phyloP scores from a whole-genome alignment of 495 filamentous ascomycete species.

The Aspergillus saccharolyticus region DNA sequence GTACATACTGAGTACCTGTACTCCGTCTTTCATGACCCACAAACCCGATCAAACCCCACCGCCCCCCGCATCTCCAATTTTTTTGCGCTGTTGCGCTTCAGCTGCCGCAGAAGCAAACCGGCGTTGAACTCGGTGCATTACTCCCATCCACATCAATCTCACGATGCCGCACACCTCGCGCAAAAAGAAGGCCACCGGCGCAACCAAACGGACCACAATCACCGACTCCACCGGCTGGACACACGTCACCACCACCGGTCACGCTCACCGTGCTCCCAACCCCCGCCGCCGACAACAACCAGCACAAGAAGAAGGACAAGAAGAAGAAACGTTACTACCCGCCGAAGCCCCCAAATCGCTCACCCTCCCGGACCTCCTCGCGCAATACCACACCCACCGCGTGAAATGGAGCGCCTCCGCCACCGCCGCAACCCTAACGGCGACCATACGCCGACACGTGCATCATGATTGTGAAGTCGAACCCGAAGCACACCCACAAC shows the following conservation, averaged over 20 bases:
- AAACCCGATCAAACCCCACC: neutral
- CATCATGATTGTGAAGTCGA: neutral
- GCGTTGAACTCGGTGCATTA: too few relatives aligned
- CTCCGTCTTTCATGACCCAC: neutral
- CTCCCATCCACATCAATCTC: neutral
- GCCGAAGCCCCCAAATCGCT: constrained; percentile 31
- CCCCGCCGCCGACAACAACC: neutral
- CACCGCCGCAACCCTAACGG: constrained; percentile 22
- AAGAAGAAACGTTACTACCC: constrained; percentile 13
- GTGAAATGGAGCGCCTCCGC: constrained; percentile 29
- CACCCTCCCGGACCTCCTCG: constrained; percentile 35
- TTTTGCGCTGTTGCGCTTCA: too few relatives aligned
- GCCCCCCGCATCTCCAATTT: neutral
- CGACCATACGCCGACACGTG: constrained; percentile 2
- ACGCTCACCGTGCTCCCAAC: constrained; percentile 19
- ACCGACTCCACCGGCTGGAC: constrained; percentile 53
- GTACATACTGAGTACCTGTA: too few relatives aligned
- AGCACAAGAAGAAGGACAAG: constrained; percentile 7
- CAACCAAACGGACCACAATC: constrained; percentile 42
- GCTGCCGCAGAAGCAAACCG: too few relatives aligned
- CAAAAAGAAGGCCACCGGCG: constrained; percentile 24
- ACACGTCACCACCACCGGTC: constrained; percentile 40
- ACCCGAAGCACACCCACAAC: neutral
- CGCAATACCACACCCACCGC: constrained; percentile 27
- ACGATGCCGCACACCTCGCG: constrained; percentile 47